These are phyloP conservation scores for Claviceps sorghi DNA, from an alignment of 2,329 filamentous ascomycete species.

Conservation along the genomic window DNA sequence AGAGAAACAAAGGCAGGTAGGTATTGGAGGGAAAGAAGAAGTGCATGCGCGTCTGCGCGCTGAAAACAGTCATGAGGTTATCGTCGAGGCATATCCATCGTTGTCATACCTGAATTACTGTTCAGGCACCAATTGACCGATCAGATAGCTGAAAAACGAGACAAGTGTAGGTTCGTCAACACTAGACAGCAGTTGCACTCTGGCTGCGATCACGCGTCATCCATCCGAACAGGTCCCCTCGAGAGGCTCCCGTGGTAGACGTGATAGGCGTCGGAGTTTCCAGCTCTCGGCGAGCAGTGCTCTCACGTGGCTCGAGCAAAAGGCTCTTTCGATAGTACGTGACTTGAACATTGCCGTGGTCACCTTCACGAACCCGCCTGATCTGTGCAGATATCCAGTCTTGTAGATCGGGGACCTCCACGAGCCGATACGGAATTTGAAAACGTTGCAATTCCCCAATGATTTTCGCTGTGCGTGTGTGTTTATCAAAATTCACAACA, in stretches of 20 bases:
- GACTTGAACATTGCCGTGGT: slow-evolving; percentile 42
- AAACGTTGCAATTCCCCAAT: slow-evolving; percentile 93
- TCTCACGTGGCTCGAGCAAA: slow-evolving; percentile 63
- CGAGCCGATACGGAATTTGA: slow-evolving; percentile 79
- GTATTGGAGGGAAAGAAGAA: background rate
- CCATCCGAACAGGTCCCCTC: slow-evolving; percentile 34
- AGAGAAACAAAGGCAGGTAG: background rate
- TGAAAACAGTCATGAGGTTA: background rate
- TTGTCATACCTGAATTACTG: background rate
- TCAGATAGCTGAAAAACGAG: background rate
- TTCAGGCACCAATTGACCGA: background rate
- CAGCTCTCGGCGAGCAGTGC: slow-evolving; percentile 16
- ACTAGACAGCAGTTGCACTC: slow-evolving; percentile 12
- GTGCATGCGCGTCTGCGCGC: background rate
- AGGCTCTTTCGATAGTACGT: slow-evolving; percentile 69
- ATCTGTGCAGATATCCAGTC: slow-evolving; percentile 83
- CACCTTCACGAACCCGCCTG: slow-evolving; percentile 51
- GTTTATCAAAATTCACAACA: slow-evolving; percentile 97
- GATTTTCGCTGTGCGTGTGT: slow-evolving; percentile 85
- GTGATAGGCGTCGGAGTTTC: slow-evolving; percentile 20
- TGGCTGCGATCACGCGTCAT: slow-evolving; percentile 33
- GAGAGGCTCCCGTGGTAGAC: slow-evolving; percentile 15
- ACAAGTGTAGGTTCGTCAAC: slow-evolving; percentile 1
- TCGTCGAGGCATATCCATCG: background rate
- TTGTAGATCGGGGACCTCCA: slow-evolving; percentile 74